Evolutionary conservation across 2,329 filamentous ascomycete genomes (phyloP).

Genomic region (Aspergillus caelatus): DNA sequence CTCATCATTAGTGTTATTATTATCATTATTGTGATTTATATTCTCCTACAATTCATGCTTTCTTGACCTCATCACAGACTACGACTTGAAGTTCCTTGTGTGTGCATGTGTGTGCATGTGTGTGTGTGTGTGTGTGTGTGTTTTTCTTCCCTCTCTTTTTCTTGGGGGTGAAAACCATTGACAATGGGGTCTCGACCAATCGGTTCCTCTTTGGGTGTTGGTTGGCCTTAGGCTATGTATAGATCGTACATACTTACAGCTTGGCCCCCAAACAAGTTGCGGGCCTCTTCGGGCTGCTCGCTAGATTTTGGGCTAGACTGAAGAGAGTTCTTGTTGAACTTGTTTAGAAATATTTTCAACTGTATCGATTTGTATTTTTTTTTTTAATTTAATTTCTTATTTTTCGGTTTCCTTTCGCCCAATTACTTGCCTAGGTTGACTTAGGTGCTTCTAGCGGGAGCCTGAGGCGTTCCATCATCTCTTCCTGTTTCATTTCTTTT

Average conservation of each 20-base stretch:
- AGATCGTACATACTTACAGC: background rate
- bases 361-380: background rate
- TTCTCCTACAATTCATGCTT: background rate
- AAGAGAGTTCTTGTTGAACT: background rate
- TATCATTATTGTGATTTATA: background rate
- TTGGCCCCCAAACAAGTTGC: constrained; percentile 7
- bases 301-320: constrained; percentile 1
- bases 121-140: too few species aligned
- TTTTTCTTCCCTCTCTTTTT: too few species aligned
- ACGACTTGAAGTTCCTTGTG: background rate
- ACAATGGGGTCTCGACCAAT: background rate
- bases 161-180: background rate
- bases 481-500: background rate
- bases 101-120: too few species aligned
- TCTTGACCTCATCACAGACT: background rate
- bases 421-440: too few species aligned
- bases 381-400: background rate
- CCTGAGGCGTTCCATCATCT: background rate
- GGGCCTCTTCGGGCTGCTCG: background rate
- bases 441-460: background rate
- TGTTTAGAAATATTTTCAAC: background rate
- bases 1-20: background rate
- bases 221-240: background rate
- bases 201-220: background rate
- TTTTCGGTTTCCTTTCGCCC: too few species aligned